Evolutionary conservation across 495 filamentous ascomycete species (phyloP), one percentile per base, ranked within the genome.

Genomic region (Aspergillus affinis): DNA sequence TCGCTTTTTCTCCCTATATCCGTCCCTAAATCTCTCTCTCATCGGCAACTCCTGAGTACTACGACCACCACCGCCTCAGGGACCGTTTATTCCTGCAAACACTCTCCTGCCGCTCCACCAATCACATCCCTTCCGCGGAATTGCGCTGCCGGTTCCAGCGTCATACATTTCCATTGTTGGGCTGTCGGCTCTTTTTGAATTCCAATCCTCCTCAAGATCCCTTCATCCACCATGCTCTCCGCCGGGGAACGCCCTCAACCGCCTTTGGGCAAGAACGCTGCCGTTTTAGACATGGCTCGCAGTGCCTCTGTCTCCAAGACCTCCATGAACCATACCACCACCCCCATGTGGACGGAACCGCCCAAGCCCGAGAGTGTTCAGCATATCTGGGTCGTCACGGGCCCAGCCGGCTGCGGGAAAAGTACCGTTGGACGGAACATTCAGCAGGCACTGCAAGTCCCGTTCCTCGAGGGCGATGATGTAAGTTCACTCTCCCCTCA

Each of bases 301-400:
- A 52, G 6, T 52, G 59, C 56, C 21, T 59, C 64, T 21, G 52
- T 62, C 48, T 64, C 53, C 64, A 65, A 32, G 30, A 32, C 6
- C 30, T 66, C 69, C 54, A 63, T 61, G 32, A 68, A 57, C 65
- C 64, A 51, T 55, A 61, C 65, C 18, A 51, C 63, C 36, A 17
- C 59, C 57, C 20, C 56, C 54, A 62, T 69, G 61, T 60, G 58
- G 20, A 29, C 62, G 15, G 63, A 65, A 4, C 61, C 64, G n/a
- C 29, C 57, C 26, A 57, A 67, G 18, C 58, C 68, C 0, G 47
- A 64, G 1, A 62, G 69, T 17, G 72, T 86, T 61, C 90, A 90
- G 62, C 92, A 97, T 71, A 96, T 99, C 72, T 97, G 90, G 88
- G 86, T 98, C 62, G 90, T 99, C n/a, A 97, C 94, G 0, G 95